Percentiles rank a stretch among this genome's conserved stretches.
Evolutionary conservation across 441 rosid species (phyloP).

Genomic region (Isatis lusitanica): DNA sequence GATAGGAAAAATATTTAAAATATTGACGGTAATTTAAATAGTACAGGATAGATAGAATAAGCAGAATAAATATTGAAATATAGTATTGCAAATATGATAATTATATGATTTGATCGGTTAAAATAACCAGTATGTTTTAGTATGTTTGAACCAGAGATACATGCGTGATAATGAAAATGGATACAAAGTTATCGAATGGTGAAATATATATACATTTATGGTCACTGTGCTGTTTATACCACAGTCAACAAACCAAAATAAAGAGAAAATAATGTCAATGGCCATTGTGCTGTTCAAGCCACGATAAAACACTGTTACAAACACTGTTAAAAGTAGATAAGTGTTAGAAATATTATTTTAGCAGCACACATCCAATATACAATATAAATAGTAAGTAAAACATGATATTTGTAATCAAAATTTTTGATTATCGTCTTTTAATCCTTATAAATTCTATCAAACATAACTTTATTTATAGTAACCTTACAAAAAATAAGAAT

Average conservation of each 20-base stretch:
- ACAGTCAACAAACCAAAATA: background rate
- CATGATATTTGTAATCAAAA: no score
- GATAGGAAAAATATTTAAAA: background rate
- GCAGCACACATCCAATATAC: no score
- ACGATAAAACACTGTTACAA: background rate
- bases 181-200: conserved; percentile 12
- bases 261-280: conserved; percentile 1
- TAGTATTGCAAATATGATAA: background rate
- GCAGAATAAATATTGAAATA: background rate
- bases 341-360: no score
- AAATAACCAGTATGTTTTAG: background rate
- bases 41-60: background rate
- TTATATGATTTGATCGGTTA: background rate
- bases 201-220: conserved; percentile 4
- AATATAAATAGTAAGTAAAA: no score
- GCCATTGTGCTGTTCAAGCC: background rate
- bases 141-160: background rate
- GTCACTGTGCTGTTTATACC: background rate
- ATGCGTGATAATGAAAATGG: background rate
- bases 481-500: no score
- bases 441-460: no score
- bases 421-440: no score
- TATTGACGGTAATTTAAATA: background rate
- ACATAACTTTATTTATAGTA: no score
- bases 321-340: no score